These are phyloP conservation scores for Aspergillus glaucus DNA, from an alignment of 2,329 filamentous ascomycete genomes.

Conservation along the genomic window DNA sequence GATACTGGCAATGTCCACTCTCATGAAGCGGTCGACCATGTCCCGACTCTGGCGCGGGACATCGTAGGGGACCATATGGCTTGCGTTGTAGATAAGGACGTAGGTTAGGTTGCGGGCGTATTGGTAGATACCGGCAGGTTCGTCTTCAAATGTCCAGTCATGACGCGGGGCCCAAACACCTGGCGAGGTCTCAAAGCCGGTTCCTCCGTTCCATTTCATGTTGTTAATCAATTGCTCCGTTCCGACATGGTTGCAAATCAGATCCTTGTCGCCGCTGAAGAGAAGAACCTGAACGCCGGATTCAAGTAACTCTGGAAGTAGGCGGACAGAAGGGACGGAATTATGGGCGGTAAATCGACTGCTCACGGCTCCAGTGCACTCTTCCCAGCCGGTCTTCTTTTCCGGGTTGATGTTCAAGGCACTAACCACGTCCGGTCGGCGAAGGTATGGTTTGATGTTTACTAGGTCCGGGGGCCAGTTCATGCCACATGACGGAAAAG, in stretches of 20 bases:
- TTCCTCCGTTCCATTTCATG: constrained; percentile 85
- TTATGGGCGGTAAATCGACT: constrained; percentile 62
- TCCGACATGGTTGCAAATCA: constrained; percentile 95
- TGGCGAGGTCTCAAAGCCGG: constrained; percentile 80
- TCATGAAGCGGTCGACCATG: constrained; percentile 96
- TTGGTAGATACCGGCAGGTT: constrained; percentile 86
- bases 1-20: constrained; percentile 82
- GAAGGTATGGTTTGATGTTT: constrained; percentile 74
- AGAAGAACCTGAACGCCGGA: constrained; percentile 69
- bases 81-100: constrained; percentile 88
- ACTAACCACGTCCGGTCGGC: constrained; percentile 66
- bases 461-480: constrained; percentile 90
- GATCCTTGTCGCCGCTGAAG: constrained; percentile 87
- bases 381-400: constrained; percentile 82
- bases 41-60: constrained; percentile 78
- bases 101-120: constrained; percentile 93
- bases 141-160: constrained; percentile 88
- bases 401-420: constrained; percentile 78
- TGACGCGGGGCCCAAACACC: constrained; percentile 87
- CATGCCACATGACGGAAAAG: constrained; percentile 83
- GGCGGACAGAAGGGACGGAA: constrained; percentile 64
- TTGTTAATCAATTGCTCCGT: constrained; percentile 87
- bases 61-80: constrained; percentile 98
- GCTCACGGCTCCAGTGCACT: constrained; percentile 78
- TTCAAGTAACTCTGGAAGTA: constrained; percentile 72